These are phyloP conservation scores for Lentinus brumalis DNA, from an alignment of 768 basidiomycete genomes.

Conservation along the genomic window DNA sequence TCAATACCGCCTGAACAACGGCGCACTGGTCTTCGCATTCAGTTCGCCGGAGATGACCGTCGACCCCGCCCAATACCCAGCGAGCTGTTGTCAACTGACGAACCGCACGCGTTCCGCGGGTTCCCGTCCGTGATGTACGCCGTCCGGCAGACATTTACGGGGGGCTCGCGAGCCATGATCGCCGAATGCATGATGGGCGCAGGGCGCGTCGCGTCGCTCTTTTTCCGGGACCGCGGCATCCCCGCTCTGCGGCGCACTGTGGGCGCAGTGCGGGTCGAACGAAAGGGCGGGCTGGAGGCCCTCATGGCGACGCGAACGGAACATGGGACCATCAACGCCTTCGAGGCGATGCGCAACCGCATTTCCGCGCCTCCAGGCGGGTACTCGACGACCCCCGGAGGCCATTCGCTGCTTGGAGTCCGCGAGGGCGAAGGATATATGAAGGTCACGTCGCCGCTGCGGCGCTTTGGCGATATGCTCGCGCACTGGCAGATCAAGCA, in stretches of 20 bases:
- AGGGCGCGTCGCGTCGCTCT: constrained; percentile 72
- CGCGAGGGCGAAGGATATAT: constrained; percentile 76
- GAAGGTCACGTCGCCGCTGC: constrained; percentile 83
- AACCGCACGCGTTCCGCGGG: constrained; percentile 33
- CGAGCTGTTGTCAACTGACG: constrained; percentile 1
- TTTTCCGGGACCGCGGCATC: constrained; percentile 59
- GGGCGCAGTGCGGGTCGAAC: constrained; percentile 31
- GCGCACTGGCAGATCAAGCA: constrained; percentile 94
- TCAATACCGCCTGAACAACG: constrained; percentile 16
- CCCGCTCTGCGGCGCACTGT: constrained; percentile 64
- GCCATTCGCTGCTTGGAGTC: constrained; percentile 73
- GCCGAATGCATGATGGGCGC: constrained; percentile 85
- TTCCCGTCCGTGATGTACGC: constrained; percentile 54
- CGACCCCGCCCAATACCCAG: constrained; percentile 33
- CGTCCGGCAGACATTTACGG: constrained; percentile 35
- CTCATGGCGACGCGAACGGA: constrained; percentile 52
- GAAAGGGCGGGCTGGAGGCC: constrained; percentile 40
- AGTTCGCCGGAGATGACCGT: constrained; percentile 30
- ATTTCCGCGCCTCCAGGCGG: constrained; percentile 38
- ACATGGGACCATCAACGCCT: constrained; percentile 45
- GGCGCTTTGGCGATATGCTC: constrained; percentile 81
- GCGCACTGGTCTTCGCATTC: constrained; percentile 27
- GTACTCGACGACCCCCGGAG: constrained; percentile 55
- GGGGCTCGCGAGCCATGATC: constrained; percentile 59
- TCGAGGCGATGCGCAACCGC: constrained; percentile 36